phyloP scores from a whole-genome alignment of 371 early-diverging fungal species.

The Saksenaea oblongispora region DNA sequence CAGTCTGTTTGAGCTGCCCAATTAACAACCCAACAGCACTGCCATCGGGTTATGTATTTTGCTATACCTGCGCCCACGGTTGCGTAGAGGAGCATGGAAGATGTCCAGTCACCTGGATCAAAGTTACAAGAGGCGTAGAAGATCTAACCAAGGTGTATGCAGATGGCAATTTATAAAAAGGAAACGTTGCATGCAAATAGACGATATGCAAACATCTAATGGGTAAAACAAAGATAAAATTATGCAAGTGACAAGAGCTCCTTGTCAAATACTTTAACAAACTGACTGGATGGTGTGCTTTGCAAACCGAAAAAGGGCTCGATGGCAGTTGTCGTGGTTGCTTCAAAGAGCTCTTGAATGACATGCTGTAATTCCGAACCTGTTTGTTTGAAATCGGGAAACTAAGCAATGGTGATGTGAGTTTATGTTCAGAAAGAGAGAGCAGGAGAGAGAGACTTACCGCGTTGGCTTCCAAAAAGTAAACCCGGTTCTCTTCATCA shows the following conservation, averaged over 20 bases:
- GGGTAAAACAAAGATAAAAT: background rate
- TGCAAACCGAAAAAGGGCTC: conserved; percentile 40
- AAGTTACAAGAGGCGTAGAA: conserved; percentile 36
- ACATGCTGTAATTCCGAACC: conserved; percentile 56
- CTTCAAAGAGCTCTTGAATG: conserved; percentile 63
- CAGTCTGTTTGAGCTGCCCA: conserved; percentile 66
- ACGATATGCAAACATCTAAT: background rate
- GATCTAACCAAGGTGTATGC: conserved; percentile 65
- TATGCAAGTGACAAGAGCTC: conserved; percentile 31
- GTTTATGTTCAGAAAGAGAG: conserved; percentile 18
- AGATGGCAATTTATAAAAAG: conserved; percentile 28
- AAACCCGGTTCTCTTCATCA: conserved; percentile 53
- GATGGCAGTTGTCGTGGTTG: conserved; percentile 49
- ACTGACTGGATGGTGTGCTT: conserved; percentile 16
- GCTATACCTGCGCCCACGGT: conserved; percentile 78
- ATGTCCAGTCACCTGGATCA: conserved; percentile 76
- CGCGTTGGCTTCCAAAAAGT: conserved; percentile 72
- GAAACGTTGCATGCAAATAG: background rate
- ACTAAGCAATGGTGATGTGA: conserved; percentile 29
- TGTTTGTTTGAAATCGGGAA: conserved; percentile 77
- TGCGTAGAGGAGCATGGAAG: conserved; percentile 64
- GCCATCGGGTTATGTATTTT: conserved; percentile 82
- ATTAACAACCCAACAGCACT: conserved; percentile 86
- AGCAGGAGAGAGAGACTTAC: conserved; percentile 23
- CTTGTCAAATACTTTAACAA: conserved; percentile 44